Evolutionary conservation across 2,329 filamentous ascomycete species (phyloP), one percentile per base, ranked within the genome.

Genomic region (Colletotrichum neosansevieriae): DNA sequence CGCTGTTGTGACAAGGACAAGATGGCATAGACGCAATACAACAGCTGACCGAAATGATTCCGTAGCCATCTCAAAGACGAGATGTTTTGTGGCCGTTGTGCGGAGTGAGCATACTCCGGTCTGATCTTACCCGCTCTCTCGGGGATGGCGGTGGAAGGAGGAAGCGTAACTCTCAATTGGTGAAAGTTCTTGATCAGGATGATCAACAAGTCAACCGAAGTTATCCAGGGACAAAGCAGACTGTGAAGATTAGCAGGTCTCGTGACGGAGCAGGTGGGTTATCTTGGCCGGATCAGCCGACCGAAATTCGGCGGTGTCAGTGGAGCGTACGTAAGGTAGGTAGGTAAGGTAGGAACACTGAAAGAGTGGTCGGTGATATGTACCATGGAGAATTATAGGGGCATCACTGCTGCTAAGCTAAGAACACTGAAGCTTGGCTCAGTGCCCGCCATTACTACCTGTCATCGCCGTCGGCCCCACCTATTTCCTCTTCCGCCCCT

Each of bases 231-330:
- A 24, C 24, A 24, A 24, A 24, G 24, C 24, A 5, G 4, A 24
- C 24, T 4, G 24, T 24, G 24, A 5, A 24, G 24, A 5, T 24
- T 11, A 1, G 49, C n/a, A 34, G 21, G 7, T 12, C n/a, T 54
- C 12, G 51, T 13, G 13, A 40, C 17, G 2, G 1, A 45, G 5
- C 12, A 17, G 21, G n/a, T 60, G 19, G 10, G 36, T 50, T 42
- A 51, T 60, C 58, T 60, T 47, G 58, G 58, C 47, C 58, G 58
- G 58, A 61, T 61, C 47, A 61, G 47, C 58, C 58, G 58, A 61
- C 58, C 58, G 58, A 61, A 17, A 5, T n/a, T 44, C 47, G 47
- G 57, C n/a, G 57, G n/a, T 49, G 58, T 15, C 47, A 36, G 50
- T 34, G 21, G 19, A 51, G 24, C 24, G 24, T 5, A 5, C 24